These are phyloP conservation scores for Cryphonectria naterciae DNA, from an alignment of 2,329 filamentous ascomycete species.

Conservation along the genomic window DNA sequence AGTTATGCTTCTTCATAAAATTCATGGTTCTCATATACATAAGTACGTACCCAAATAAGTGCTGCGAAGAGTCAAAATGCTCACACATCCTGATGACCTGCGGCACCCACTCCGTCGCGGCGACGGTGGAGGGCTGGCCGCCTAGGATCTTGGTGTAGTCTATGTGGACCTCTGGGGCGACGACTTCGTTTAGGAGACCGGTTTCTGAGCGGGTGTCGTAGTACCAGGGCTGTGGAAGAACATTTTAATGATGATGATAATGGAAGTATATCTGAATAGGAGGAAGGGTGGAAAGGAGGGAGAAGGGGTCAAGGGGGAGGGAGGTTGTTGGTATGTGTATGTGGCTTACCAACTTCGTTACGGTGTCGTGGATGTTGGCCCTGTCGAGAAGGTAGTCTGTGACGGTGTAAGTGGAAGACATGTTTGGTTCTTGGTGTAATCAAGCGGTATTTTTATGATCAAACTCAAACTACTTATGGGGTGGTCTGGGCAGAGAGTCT, in stretches of 20 bases:
- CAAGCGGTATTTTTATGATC: no score
- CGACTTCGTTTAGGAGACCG: slow-evolving; percentile 36
- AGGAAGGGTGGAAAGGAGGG: not conserved
- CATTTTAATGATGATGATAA: no score
- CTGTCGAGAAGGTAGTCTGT: slow-evolving; percentile 39
- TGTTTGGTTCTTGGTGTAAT: no score
- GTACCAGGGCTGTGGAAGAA: slow-evolving; percentile 32
- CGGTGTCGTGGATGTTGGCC: slow-evolving; percentile 39
- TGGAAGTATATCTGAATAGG: not conserved
- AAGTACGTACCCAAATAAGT: slow-evolving; percentile 32
- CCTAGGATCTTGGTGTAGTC: slow-evolving; percentile 40
- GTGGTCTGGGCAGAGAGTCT: not conserved
- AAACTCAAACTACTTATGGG: no score
- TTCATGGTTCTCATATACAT: not conserved
- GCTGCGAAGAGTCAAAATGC: slow-evolving; percentile 34
- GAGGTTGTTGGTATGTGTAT: not conserved
- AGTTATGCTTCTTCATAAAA: no score
- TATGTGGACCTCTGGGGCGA: slow-evolving; percentile 34
- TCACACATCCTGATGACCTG: slow-evolving; percentile 29
- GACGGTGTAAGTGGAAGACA: slow-evolving; percentile 14
- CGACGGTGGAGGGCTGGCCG: slow-evolving; percentile 32
- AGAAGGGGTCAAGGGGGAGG: not conserved
- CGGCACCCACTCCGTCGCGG: slow-evolving; percentile 33
- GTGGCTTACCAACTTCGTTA: slow-evolving; percentile 34
- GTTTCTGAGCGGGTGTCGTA: slow-evolving; percentile 33